Conservation (phyloP, 116 monocot genomes). For the Posidonia oceanica region DNA sequence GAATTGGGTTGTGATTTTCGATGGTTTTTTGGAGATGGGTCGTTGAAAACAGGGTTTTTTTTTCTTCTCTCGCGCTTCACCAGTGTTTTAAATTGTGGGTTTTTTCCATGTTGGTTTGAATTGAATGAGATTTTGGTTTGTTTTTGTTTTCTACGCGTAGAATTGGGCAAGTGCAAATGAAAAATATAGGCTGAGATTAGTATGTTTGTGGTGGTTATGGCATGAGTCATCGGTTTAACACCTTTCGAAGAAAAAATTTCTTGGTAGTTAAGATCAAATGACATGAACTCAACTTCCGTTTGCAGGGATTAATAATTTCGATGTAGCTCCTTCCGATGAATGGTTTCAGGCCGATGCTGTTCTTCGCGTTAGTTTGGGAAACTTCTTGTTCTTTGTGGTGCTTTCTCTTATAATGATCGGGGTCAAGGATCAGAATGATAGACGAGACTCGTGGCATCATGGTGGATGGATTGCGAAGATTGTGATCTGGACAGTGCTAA, state of each 20-base stretch:
- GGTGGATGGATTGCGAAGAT: constrained; percentile 88
- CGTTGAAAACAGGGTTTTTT: neutral
- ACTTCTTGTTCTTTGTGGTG: constrained; percentile 78
- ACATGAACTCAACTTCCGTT: neutral
- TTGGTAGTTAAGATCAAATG: neutral
- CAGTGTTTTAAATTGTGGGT: neutral
- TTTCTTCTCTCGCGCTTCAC: neutral
- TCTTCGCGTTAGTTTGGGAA: constrained; percentile 84
- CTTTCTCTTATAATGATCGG: constrained; percentile 87
- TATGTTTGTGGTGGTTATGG: neutral
- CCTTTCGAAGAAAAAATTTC: neutral
- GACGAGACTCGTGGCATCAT: constrained; percentile 82
- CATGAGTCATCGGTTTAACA: neutral
- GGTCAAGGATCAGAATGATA: constrained; percentile 89
- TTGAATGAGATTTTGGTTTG: neutral
- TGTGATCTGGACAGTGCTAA: constrained; percentile 51
- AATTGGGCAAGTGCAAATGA: neutral
- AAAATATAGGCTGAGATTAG: neutral
- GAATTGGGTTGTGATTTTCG: neutral
- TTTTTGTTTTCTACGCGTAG: neutral
- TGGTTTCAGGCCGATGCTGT: constrained; percentile 89
- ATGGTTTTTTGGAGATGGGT: neutral
- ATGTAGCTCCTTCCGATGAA: constrained; percentile 62
- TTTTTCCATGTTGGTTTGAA: neutral
- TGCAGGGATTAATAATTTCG: constrained; percentile 90